A percentile compares a stretch with the other conserved stretches of the same genome.
phyloP scores from a whole-genome alignment of 805 yeast species.

The Candida yuanshanica region DNA sequence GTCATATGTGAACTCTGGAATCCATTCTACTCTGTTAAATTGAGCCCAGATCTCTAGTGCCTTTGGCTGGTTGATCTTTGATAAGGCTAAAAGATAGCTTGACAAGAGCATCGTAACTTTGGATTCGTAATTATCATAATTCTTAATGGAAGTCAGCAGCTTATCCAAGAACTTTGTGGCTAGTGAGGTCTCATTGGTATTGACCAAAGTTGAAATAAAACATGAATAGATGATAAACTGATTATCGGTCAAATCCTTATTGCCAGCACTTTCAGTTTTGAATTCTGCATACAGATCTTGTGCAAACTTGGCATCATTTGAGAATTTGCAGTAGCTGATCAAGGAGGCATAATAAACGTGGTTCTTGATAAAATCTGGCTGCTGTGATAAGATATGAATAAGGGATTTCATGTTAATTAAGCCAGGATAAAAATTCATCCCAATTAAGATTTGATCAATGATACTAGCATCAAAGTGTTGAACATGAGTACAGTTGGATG shows the following conservation, averaged over 20 bases:
- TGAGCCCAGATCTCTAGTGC: constrained; percentile 32
- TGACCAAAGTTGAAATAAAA: constrained; percentile 46
- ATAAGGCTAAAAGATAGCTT: constrained; percentile 34
- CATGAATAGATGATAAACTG: constrained; percentile 47
- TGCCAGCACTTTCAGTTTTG: constrained; percentile 16
- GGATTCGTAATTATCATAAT: constrained; percentile 26
- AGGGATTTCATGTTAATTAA: constrained; percentile 29
- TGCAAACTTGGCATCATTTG: constrained; percentile 33
- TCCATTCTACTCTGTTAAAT: constrained; percentile 33
- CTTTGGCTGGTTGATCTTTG: constrained; percentile 28
- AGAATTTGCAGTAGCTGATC: constrained; percentile 34
- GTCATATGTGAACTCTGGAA: constrained; percentile 35
- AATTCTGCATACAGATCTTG: constrained; percentile 35
- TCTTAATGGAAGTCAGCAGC: constrained; percentile 40
- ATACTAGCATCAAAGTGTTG: constrained; percentile 40
- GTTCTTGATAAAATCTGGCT: constrained; percentile 21
- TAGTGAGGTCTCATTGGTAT: constrained; percentile 40
- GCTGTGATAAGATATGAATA: constrained; percentile 24
- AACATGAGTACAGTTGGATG: constrained; percentile 34
- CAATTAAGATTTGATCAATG: constrained; percentile 39
- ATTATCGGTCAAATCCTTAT: constrained; percentile 22
- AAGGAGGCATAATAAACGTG: constrained; percentile 34
- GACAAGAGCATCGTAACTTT: constrained; percentile 39
- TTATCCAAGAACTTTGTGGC: constrained; percentile 56
- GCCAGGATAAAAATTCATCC: constrained; percentile 37